phyloP scores from a whole-genome alignment of 2,329 filamentous ascomycete genomes.

The Xylaria sp. region DNA sequence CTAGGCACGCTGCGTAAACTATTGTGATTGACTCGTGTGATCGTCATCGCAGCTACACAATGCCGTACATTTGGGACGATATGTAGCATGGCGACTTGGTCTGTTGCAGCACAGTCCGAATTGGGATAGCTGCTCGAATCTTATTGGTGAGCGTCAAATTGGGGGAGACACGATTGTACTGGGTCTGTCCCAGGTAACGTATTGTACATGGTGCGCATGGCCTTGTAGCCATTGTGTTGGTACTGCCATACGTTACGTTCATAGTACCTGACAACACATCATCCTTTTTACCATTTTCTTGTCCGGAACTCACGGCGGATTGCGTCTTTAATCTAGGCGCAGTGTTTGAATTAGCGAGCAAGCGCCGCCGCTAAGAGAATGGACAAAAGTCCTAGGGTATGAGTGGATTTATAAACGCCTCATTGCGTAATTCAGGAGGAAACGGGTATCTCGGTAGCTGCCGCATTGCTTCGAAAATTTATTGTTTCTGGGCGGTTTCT shows the following conservation, averaged over 20 bases:
- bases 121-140: constrained; percentile 36
- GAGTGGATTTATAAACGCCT: constrained; percentile 5
- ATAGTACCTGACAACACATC: neutral
- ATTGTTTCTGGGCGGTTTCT: neutral
- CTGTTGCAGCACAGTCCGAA: constrained; percentile 32
- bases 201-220: neutral
- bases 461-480: neutral
- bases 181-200: neutral
- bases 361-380: constrained; percentile 6
- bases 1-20: neutral
- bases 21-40: constrained; percentile 26
- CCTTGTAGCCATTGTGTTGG: neutral
- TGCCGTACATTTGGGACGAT: constrained; percentile 11
- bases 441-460: neutral
- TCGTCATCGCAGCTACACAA: constrained; percentile 26
- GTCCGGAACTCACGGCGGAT: constrained; percentile 5
- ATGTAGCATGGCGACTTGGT: constrained; percentile 11
- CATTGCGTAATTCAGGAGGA: neutral
- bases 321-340: constrained; percentile 4
- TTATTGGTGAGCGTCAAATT: constrained; percentile 34
- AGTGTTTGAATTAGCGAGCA: constrained; percentile 10
- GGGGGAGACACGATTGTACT: constrained; percentile 1
- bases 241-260: neutral
- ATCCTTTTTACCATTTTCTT: neutral
- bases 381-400: neutral